Conservation (phyloP, 2,329 filamentous ascomycete genomes). For the Arthrobotrys iridis region DNA sequence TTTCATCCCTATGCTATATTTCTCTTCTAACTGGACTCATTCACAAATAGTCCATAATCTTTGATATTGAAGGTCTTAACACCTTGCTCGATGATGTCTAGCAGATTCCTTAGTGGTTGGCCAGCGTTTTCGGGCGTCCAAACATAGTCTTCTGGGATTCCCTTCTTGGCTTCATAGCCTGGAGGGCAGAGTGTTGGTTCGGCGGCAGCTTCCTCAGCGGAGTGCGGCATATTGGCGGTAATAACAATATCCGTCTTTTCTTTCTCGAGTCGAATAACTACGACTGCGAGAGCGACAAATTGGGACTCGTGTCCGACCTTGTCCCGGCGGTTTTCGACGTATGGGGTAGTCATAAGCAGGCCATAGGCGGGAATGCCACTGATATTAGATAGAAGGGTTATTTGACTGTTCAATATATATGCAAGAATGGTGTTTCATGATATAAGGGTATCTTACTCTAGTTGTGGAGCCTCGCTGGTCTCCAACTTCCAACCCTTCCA, state of each 20-base stretch:
- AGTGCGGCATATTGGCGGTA: constrained; percentile 57
- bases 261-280: constrained; percentile 55
- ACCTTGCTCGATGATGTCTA: constrained; percentile 52
- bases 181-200: constrained; percentile 56
- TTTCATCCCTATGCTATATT: neutral
- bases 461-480: constrained; percentile 28
- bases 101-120: constrained; percentile 34
- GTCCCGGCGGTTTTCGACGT: constrained; percentile 42
- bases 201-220: constrained; percentile 33
- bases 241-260: constrained; percentile 58
- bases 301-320: constrained; percentile 33
- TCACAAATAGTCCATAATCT: constrained; percentile 56
- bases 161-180: constrained; percentile 44
- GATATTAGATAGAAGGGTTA: neutral
- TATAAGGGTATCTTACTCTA: constrained; percentile 22
- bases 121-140: constrained; percentile 34
- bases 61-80: constrained; percentile 51
- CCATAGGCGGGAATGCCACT: constrained; percentile 41
- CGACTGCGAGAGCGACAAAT: constrained; percentile 54
- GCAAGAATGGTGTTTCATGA: neutral
- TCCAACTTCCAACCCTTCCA: constrained; percentile 45
- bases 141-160: constrained; percentile 40
- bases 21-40: no score
- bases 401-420: neutral
- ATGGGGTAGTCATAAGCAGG: constrained; percentile 46